Base-by-base conservation (phyloP, 768 basidiomycete genomes). In the Mycena albidolilacea region DNA sequence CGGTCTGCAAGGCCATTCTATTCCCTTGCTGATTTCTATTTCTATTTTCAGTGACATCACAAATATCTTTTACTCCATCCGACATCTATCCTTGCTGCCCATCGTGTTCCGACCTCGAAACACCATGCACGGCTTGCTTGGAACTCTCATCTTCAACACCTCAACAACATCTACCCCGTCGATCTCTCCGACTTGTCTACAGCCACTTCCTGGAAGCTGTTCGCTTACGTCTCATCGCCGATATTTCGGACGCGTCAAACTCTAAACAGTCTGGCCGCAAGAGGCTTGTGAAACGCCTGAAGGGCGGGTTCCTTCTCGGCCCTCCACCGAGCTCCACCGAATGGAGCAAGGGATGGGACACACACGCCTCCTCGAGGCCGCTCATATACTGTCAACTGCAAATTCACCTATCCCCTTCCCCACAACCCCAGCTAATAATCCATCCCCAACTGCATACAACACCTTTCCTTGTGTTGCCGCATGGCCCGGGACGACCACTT, bases 321-420 rank as follows among this genome's bases (percentile, higher is more conserved):
- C 83, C 87, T 38, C 76, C 79, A 5, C 80, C 83, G 54, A 72
- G 82, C 14, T 80, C 84, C 3, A 87, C 86, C 35, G 90, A 91
- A 77, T 93, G 93, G 93, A 87, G 87, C 30, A 78, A 83, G n/a
- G 87, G 88, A 17, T 93, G 92, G 92, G 86, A 92, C 46, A 86
- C 88, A 74, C 85, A 86, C 68, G 81, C 87, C 6, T 84, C 82
- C 37, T 66, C n/a, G 72, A 91, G 92, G 66, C 87, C 92, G 17
- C 83, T 93, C 43, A 82, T 92, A 5, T 88, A 88, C 74, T 92
- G 90, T 66, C 87, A 90, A 50, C 80, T 94, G 19, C 87, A 92
- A 77, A 77, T 92, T 10, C 87, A 89, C 65, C 82, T 90, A 14
- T 80, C 83, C 10, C 79, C 76, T 37, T 76, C 72, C 1, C 69